Percentiles rank a stretch among this genome's conserved stretches.
These are phyloP conservation scores for Hyphopichia fennica DNA, from an alignment of 1,139 yeast genomes.

Conservation along the genomic window DNA sequence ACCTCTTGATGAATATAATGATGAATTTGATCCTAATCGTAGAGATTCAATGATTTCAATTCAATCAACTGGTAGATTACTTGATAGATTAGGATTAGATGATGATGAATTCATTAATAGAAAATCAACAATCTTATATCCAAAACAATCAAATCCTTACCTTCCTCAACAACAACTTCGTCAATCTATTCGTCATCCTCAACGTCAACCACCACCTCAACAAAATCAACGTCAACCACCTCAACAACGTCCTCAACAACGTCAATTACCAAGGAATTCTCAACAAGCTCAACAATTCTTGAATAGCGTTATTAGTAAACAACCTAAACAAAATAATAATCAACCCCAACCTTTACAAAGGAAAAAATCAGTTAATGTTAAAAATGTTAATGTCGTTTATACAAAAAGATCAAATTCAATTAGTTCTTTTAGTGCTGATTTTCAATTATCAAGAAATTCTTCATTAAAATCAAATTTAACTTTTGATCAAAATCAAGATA, in stretches of 20 bases:
- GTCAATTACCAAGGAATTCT: background rate
- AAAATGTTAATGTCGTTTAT: constrained; percentile 23
- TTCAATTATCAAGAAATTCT: background rate
- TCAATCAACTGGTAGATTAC: constrained; percentile 27
- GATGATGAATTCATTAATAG: constrained; percentile 9
- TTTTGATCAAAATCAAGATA: background rate
- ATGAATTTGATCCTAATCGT: constrained; percentile 15
- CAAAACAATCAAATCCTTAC: constrained; percentile 1
- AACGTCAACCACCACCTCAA: background rate
- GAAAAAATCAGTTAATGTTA: constrained; percentile 13
- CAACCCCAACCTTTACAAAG: background rate
- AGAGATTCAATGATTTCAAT: constrained; percentile 27
- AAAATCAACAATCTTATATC: constrained; percentile 3
- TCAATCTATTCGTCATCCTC: too few species aligned
- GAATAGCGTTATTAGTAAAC: background rate
- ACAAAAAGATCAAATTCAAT: constrained; percentile 22
- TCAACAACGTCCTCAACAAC: background rate
- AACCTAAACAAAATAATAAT: background rate
- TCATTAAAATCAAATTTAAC: constrained; percentile 5
- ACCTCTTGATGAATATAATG: constrained; percentile 5
- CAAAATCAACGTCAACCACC: constrained; percentile 1
- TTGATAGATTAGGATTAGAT: constrained; percentile 28
- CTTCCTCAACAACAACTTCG: background rate
- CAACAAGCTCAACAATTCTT: constrained; percentile 1
- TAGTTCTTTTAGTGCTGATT: constrained; percentile 32